Percentiles rank a stretch among this genome's conserved stretches.
These are phyloP conservation scores for Ochetophila trinervis DNA, from an alignment of 306 rosid species.

Conservation along the genomic window DNA sequence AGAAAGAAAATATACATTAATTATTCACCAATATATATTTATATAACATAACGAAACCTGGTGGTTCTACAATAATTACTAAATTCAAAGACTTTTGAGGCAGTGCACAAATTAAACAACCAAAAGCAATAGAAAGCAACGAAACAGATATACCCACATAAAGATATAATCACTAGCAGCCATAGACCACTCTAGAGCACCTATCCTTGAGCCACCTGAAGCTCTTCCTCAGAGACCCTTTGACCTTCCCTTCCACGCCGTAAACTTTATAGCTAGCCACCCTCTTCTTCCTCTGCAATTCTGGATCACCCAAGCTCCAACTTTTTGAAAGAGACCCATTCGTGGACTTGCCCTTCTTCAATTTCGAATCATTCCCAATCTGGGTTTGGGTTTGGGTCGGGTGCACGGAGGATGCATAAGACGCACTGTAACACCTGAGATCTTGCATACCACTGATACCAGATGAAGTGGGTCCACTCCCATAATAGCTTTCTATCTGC, in stretches of 20 bases:
- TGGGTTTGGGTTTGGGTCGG: slow-evolving; percentile 45
- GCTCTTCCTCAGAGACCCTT: slow-evolving; percentile 78
- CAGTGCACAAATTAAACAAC: slow-evolving; percentile 5
- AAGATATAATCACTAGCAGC: slow-evolving; percentile 43
- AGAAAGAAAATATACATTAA: background rate
- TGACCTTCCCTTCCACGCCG: slow-evolving; percentile 81
- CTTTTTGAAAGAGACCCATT: slow-evolving; percentile 54
- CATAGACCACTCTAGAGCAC: slow-evolving; percentile 63
- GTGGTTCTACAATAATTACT: background rate
- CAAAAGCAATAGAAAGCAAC: slow-evolving; percentile 2
- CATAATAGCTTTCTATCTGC: slow-evolving; percentile 54
- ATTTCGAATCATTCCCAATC: slow-evolving; percentile 41
- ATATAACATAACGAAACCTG: background rate
- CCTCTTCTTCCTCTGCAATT: slow-evolving; percentile 86
- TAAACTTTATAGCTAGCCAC: slow-evolving; percentile 93
- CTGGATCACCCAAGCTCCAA: slow-evolving; percentile 85
- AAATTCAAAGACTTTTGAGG: background rate
- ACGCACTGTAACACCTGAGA: slow-evolving; percentile 77
- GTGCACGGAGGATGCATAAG: slow-evolving; percentile 68
- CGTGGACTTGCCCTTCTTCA: slow-evolving; percentile 78
- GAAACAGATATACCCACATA: background rate
- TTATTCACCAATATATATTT: background rate
- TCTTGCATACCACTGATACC: slow-evolving; percentile 57
- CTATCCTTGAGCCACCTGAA: slow-evolving; percentile 84
- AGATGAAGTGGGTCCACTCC: slow-evolving; percentile 26